Evolutionary conservation across 2,329 filamentous ascomycete species (phyloP), one percentile per base, ranked within the genome.

Genomic region (Paecilomyces niveus): DNA sequence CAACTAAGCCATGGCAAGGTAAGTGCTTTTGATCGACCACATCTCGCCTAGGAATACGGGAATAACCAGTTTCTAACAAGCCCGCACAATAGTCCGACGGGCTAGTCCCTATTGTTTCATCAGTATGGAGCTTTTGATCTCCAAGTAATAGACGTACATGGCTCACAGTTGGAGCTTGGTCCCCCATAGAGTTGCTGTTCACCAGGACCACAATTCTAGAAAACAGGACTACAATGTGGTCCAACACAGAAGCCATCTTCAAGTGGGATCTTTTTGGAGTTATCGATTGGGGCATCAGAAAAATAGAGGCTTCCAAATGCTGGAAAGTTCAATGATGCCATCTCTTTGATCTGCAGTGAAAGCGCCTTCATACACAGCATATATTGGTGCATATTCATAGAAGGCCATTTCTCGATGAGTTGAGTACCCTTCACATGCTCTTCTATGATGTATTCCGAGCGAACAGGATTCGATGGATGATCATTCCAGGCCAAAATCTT

Each of bases 401-500:
- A 54, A 10, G 64, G 58, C 73, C 72, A 76, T 58, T 59, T 64
- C 18, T 70, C 50, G 31, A 70, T 65, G 26, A 76, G 57, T 35
- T 62, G 65, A 56, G 72, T 61, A 21, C 72, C 73, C 32, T 55
- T 29, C 9, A 65, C 69, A 61, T 75, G 69, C 58, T 75, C 68
- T 69, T 74, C 74, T 18, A 77, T 75, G 31, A 76, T 75, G 54
- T 76, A 76, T 60, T 76, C 71, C 29, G 61, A 67, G 33, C 72
- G 71, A 55, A 76, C 69, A 10, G 64, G 26, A 59, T 72, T 74
- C 4, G 59, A 64, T n/a, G 64, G 58, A 58, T 77, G 68, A 59
- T 76, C 65, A 64, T 65, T 74, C 76, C 76, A 80, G 61, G 75
- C 75, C 10, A 78, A 64, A 50, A 80, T 71, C 55, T 63, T 67